These are phyloP conservation scores for Henckelia pumila DNA, from an alignment of 257 asterid genomes.

Conservation along the genomic window DNA sequence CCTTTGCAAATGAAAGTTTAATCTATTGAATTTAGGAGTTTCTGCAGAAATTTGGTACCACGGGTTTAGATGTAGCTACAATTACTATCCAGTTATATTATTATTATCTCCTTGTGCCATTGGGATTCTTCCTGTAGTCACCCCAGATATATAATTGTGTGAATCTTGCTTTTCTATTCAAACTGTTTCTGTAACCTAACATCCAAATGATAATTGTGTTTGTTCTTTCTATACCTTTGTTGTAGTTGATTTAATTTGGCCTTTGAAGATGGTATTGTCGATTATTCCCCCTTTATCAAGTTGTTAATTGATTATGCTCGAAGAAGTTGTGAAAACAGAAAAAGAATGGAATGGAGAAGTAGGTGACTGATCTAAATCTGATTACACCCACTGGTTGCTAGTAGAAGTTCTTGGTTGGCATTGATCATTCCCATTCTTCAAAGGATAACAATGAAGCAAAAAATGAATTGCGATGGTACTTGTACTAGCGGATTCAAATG, in stretches of 20 bases:
- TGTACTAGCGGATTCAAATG: constrained; percentile 41
- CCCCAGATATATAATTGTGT: no score
- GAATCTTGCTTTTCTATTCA: not conserved
- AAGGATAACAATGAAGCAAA: not conserved
- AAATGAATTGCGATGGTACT: constrained; percentile 35
- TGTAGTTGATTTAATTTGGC: no score
- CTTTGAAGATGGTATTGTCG: not conserved
- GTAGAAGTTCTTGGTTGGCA: not conserved
- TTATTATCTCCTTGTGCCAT: no score
- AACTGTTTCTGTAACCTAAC: not conserved
- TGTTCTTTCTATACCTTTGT: not conserved
- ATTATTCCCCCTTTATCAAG: no score
- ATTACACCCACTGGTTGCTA: no score
- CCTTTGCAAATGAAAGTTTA: not conserved
- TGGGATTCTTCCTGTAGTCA: no score
- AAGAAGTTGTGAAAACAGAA: not conserved
- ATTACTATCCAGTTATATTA: no score
- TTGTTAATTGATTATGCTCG: no score
- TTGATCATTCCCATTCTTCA: not conserved
- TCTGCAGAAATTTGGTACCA: not conserved
- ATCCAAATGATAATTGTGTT: not conserved
- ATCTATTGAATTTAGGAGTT: not conserved
- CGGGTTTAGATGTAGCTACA: no score
- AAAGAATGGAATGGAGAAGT: no score
- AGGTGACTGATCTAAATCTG: not conserved